Evolutionary conservation across 345 rosid genomes (phyloP), one percentile per base, ranked within the genome.

Genomic region (Noccaea caerulescens): DNA sequence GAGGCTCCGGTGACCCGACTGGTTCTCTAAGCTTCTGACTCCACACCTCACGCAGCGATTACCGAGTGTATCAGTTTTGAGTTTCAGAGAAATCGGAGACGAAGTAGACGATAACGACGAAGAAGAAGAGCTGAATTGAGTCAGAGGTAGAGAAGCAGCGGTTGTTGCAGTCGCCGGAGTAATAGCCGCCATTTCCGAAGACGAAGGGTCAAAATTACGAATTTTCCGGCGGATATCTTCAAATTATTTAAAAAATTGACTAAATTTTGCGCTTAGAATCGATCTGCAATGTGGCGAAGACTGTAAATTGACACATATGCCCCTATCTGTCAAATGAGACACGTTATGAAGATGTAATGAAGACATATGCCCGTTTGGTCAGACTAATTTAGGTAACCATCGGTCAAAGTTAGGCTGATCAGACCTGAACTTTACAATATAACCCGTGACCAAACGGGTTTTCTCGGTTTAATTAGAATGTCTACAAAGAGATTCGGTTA

Each of bases 1-100:
- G 18, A 84, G 70, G 58, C 72, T 76, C 82, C 81, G 81, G 20
- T 76, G 80, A 36, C 82, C 79, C 9, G 82, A 82, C 51, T 78
- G 83, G 63, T 79, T 84, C 54, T 81, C 92, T 51, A 88, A 80
- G 80, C 82, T 83, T 77, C 80, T 80, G 65, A 81, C 78, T 62
- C 87, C 80, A 46, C 89, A 86, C 68, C 63, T 73, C 18, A 73
- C 73, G 64, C 67, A 72, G 74, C 77, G 77, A 46, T 33, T 46
- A 39, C 14, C 13, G 53, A 64, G 8, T 18, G 55, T 5, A 12
- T 41, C 25, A 20, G 56, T 53, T 77, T 68, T 77, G 66, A 72
- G 61, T 18, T 41, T 77, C 41, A 77, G 70, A 10, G 23, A 13
- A 27, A n/a, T 47, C 2, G 59, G 55, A 47, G 80, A 77, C 12